Base-by-base conservation (phyloP, 176 grass and related monocot genomes). In the Cenchrus purpureus region DNA sequence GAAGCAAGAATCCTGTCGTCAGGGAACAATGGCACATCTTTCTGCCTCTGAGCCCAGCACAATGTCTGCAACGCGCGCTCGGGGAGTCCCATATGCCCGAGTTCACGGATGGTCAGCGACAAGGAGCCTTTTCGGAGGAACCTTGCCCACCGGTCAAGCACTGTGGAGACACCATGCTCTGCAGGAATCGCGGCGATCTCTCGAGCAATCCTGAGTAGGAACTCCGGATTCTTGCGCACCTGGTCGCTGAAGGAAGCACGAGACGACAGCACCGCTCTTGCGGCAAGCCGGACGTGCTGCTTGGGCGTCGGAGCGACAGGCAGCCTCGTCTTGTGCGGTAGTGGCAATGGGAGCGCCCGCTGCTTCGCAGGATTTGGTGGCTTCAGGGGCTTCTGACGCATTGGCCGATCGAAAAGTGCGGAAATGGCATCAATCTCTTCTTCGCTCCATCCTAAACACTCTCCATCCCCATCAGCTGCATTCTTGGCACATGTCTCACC, bases 41-140 rank as follows among this genome's bases (percentile, higher is more conserved):
- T 84, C 86, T 91, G 87, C 51, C 79, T 79, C 70, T 98, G 93
- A 29, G 85, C 91, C 93, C 93, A 98, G 64, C 89, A 94, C 15
- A 95, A 37, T 9, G 89, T 94, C 78, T 98, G 93, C 14, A 98
- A 79, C 0, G 91, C 96, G 22, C 87, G 83, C 15, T 94, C 83
- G 0, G 96, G 89, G 32, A 87, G 84, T 22, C 91, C 93, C 96
- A 98, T 92, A 66, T 95, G 89, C 51, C 96, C 93, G 17, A 95
- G 85, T 89, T 98, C 93, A 56, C 93, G 87, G 59, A 98, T 89
- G 44, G 93, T 95, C 84, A 95, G 83, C 1, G 96, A 95, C 42
- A 98, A 15, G 57, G 96, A 98, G 0, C 96, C 93, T 51, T 98
- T 98, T 68, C 89, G 83, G 42, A 98, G 83, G 82, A 98, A 95